Percentiles rank a stretch among this genome's conserved stretches.
phyloP scores from a whole-genome alignment of 805 yeast species.

The Candida ficus region DNA sequence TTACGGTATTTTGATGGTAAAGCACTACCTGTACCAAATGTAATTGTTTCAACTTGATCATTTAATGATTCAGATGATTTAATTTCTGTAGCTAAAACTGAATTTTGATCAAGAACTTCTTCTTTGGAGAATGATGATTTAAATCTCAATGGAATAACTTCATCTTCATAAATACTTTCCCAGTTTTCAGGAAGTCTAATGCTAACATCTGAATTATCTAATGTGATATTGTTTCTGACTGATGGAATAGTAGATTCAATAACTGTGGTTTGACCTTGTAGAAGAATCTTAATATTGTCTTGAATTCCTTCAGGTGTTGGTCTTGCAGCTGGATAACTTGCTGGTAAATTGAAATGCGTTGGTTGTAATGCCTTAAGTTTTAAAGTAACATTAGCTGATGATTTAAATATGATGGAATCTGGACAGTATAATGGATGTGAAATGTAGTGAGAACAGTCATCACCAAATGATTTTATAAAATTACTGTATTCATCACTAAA shows the following conservation, averaged over 20 bases:
- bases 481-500: slow-evolving; percentile 35
- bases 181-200: slow-evolving; percentile 19
- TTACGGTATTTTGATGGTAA: slow-evolving; percentile 81
- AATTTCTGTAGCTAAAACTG: slow-evolving; percentile 20
- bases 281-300: slow-evolving; percentile 10
- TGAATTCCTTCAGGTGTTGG: slow-evolving; percentile 25
- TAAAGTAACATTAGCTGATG: slow-evolving; percentile 47
- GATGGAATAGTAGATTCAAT: slow-evolving; percentile 17
- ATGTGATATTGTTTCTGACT: slow-evolving; percentile 10
- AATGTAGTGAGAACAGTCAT: slow-evolving; percentile 51
- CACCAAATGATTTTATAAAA: slow-evolving; percentile 53
- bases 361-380: slow-evolving; percentile 52
- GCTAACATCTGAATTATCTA: slow-evolving; percentile 10
- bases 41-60: slow-evolving; percentile 60
- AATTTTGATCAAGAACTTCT: slow-evolving; percentile 1
- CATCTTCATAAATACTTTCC: slow-evolving; percentile 22
- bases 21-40: slow-evolving; percentile 93
- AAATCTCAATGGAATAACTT: slow-evolving; percentile 24
- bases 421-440: slow-evolving; percentile 68
- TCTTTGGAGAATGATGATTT: slow-evolving; percentile 7
- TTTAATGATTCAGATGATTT: slow-evolving; percentile 23
- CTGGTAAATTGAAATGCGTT: slow-evolving; percentile 35
- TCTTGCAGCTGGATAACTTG: slow-evolving; percentile 25
- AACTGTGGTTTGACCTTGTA: slow-evolving; percentile 19
- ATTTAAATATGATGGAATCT: slow-evolving; percentile 52